Conservation (phyloP, 2,329 filamentous ascomycete species). For the Dothideomycetes sp. region DNA sequence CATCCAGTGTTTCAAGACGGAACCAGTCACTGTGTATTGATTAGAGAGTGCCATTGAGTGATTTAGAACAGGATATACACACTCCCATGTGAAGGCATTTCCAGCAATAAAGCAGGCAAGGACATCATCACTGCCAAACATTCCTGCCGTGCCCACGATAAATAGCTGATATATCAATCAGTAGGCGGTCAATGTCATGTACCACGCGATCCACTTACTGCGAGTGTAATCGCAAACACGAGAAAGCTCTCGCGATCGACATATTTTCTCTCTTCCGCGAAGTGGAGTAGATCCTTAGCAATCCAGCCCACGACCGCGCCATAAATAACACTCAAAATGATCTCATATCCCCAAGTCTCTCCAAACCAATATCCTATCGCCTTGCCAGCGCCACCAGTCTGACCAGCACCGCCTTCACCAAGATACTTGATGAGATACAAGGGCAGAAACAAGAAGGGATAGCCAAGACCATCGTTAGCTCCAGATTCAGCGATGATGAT, state of each 20-base stretch:
- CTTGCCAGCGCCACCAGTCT: conserved; percentile 47
- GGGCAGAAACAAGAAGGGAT: conserved; percentile 78
- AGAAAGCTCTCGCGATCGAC: conserved; percentile 82
- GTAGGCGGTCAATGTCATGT: no score
- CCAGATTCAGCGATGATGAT: conserved; percentile 61
- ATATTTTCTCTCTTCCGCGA: conserved; percentile 68
- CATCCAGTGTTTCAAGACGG: conserved; percentile 74
- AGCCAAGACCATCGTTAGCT: conserved; percentile 80
- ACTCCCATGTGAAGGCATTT: conserved; percentile 82
- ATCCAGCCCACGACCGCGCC: conserved; percentile 69
- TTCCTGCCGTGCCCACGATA: conserved; percentile 73
- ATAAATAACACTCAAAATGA: conserved; percentile 67
- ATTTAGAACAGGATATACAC: conserved; percentile 15
- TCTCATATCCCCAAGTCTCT: conserved; percentile 75
- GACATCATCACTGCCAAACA: conserved; percentile 82
- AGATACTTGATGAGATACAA: conserved; percentile 73
- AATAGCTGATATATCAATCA: conserved; percentile 46
- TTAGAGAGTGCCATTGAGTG: neutral
- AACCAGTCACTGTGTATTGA: conserved; percentile 69
- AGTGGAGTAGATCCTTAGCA: conserved; percentile 72
- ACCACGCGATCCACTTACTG: conserved; percentile 39
- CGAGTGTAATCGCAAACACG: conserved; percentile 74
- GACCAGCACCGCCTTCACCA: conserved; percentile 44
- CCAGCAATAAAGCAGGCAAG: conserved; percentile 88
- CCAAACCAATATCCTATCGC: conserved; percentile 76